Base-by-base conservation (phyloP, 2,329 filamentous ascomycete genomes). In the Cercospora sp. region DNA sequence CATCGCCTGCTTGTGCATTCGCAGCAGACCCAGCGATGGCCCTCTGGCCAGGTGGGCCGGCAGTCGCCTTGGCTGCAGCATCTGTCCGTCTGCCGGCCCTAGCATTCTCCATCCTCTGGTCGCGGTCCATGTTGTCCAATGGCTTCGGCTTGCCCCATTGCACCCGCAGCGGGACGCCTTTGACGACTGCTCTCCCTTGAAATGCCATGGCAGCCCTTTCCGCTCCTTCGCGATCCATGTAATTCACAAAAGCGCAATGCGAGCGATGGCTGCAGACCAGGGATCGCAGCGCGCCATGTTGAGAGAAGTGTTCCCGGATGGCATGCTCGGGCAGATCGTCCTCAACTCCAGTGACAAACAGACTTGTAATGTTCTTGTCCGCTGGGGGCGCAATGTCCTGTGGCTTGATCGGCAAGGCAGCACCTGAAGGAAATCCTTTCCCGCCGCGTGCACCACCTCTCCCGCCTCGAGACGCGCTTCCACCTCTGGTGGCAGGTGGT, bases 231-330 rank as follows among this genome's bases (percentile, higher is more conserved):
- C 95, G 87, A 3, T 90, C 92, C 73, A 93, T 89, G 78, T 93
- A 99, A 81, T 99, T 99, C 81, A 99, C 85, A 77, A 98, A 99
- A 1, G 95, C 95, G 79, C 94, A 98, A 77, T 98, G 95, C 16
- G 94, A 94, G 83, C 97, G 93, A 82, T 99, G 95, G 6, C 94
- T 97, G 80, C 95, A 98, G 42, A 99, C 90, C 16, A 99, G 83
- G 28, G 93, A 97, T 75, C 95, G 92, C 68, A 99, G 90, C 76
- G 94, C 92, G 71, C 95, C 95, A 75, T 94, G 93, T 18, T 88
- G 87, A 69, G 92, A 89, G 83, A 99, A 99, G 80, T 96, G 95
- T 2, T 93, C 90, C 59, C 95, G 91, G 28, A 99, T 85, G 75
- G 94, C 93, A 80, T 94, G 90, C 80, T 99, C 95, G 2, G 94